phyloP scores from a whole-genome alignment of 1,284 basidiomycete genomes.

The Puccinia coronata region DNA sequence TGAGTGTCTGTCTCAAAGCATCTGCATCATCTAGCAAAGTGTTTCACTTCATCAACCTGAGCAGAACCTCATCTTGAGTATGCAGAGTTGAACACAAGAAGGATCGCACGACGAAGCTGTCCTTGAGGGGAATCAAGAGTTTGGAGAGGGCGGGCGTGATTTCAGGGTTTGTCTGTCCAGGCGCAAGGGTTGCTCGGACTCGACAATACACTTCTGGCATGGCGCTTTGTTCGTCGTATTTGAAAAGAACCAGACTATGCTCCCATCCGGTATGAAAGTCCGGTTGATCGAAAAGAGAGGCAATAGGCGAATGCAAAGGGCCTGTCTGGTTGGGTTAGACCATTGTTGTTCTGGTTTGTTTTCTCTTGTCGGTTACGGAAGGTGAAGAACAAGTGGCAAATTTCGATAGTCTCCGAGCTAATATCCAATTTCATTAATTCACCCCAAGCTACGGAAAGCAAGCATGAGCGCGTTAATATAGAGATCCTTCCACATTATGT shows the following conservation, averaged over 20 bases:
- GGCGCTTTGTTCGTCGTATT: conserved; percentile 61
- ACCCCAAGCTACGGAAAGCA: conserved; percentile 78
- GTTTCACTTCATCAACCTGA: conserved; percentile 83
- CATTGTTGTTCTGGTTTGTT: conserved; percentile 57
- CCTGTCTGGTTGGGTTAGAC: conserved; percentile 65
- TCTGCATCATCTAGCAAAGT: conserved; percentile 67
- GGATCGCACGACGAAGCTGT: conserved; percentile 78
- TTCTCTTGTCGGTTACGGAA: conserved; percentile 71
- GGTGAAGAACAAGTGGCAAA: conserved; percentile 91
- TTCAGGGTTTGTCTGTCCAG: conserved; percentile 51
- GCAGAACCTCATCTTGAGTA: conserved; percentile 85
- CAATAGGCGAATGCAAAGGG: conserved; percentile 92
- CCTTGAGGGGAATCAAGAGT: conserved; percentile 61
- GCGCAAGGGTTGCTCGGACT: conserved; percentile 14
- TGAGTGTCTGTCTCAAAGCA: conserved; percentile 71
- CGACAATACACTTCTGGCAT: conserved; percentile 65
- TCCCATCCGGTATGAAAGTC: conserved; percentile 88
- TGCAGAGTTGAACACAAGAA: conserved; percentile 89
- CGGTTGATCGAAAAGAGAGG: conserved; percentile 78
- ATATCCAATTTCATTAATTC: conserved; percentile 86
- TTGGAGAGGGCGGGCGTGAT: conserved; percentile 54
- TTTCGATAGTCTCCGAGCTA: conserved; percentile 69
- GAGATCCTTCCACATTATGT: too few species aligned
- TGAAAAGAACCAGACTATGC: conserved; percentile 79
- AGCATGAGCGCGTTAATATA: too few species aligned